phyloP scores from a whole-genome alignment of 768 basidiomycete genomes.

The Coprinopsis marcescibilis region DNA sequence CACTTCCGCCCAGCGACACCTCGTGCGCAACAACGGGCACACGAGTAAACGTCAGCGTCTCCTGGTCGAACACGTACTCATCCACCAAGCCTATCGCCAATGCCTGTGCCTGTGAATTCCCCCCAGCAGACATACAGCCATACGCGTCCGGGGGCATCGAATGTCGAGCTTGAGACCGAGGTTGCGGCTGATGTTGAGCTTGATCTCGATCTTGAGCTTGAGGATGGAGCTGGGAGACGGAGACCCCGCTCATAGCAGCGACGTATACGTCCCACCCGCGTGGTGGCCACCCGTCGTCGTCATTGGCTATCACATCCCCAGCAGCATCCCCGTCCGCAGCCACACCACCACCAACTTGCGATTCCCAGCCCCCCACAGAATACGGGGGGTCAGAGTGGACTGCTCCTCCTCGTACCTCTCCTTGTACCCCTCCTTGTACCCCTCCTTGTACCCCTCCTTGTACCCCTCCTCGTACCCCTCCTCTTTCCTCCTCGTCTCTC shows the following conservation, averaged over 20 bases:
- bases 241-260: not conserved
- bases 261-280: constrained; percentile 7
- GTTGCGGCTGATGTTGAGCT: not conserved
- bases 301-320: no score
- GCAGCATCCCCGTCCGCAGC: no score
- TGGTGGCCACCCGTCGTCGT: constrained; percentile 6
- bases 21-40: no score
- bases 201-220: not conserved
- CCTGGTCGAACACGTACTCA: constrained; percentile 8
- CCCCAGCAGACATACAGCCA: not conserved
- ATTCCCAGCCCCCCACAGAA: no score
- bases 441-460: no score
- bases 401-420: no score
- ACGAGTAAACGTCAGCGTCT: constrained; percentile 3
- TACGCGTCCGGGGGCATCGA: not conserved
- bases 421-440: no score
- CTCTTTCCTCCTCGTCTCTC: no score
- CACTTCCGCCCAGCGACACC: no score
- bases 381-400: no score
- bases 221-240: not conserved
- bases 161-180: not conserved
- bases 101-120: not conserved
- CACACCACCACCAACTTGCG: no score
- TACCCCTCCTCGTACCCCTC: no score
- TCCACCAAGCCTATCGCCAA: not conserved